Evolutionary conservation across 148 eudicot species (phyloP), one percentile per base, ranked within the genome.

Genomic region (Polygonum maritimum): DNA sequence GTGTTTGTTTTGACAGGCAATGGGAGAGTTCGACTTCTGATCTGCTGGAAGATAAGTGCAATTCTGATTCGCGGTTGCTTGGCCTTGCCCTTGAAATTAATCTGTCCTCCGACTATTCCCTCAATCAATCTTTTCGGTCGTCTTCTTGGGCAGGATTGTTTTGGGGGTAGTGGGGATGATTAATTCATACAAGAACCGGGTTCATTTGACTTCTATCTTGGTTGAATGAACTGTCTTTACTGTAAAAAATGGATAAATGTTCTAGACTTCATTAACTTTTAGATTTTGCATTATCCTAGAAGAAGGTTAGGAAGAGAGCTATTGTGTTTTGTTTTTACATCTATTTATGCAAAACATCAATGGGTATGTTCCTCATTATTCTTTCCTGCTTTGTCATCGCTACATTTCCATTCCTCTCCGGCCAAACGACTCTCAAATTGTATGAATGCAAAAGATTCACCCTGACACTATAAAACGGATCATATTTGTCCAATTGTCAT

Each of bases 11-110:
- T 76, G 69, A 74, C 91, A 95, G 98, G 98, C 98, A 52, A 85
- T 82, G 22, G 96, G 98, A 65, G 98, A 90, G 74, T 92, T 92
- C 70, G 96, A 95, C 45, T 95, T 90, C 88, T 95, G 88, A 90
- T 44, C 7, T 83, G 35, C 67, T 36, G 18, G 16, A 33, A 63
- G 70, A 63, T 33, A 63, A 63, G 70, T 12, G 71, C 38, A 38
- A 7, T 15, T 19, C 71, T 67, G 45, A 16, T 67, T 18, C 0
- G 71, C 36, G 44, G 71, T 67, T 16, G 21, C 44, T 67, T 35
- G 71, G 44, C 36, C 44, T 67, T 67, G 71, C 44, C 71, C 71
- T 35, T 67, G 69, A 62, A 62, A 62, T 22, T 38, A 62, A 62
- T 22, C 69, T 3, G 71, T 36, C 44, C 21, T 63, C 69, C 40